Evolutionary conservation across 148 eudicot genomes (phyloP).

Genomic region (Cornus suecica): DNA sequence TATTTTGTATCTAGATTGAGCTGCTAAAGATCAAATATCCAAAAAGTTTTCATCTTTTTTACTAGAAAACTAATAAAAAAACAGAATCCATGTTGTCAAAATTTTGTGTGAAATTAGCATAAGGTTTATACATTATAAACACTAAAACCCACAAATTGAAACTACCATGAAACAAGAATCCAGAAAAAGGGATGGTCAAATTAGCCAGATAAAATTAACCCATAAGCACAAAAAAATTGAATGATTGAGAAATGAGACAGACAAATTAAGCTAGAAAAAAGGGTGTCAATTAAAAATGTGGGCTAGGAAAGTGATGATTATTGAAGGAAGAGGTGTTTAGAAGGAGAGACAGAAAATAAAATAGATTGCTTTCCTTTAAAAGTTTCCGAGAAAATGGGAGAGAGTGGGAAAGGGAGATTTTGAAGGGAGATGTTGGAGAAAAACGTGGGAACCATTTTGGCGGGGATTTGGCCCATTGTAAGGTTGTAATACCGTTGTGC

Average conservation of each 20-base stretch:
- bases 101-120: background rate
- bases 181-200: background rate
- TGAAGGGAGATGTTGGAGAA: constrained; percentile 14
- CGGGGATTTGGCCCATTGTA: constrained; percentile 5
- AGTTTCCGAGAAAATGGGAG: constrained; percentile 28
- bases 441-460: constrained; percentile 22
- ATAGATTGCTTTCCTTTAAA: background rate
- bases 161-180: background rate
- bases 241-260: background rate
- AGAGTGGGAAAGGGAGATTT: constrained; percentile 15
- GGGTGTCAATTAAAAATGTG: background rate
- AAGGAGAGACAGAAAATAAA: constrained; percentile 1
- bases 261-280: background rate
- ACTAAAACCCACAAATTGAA: constrained; percentile 17
- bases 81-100: background rate
- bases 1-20: background rate
- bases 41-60: background rate
- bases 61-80: background rate
- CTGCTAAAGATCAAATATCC: background rate
- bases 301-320: constrained; percentile 7
- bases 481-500: constrained; percentile 1
- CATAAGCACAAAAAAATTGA: background rate
- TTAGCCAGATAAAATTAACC: background rate
- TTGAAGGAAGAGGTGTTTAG: constrained; percentile 6
- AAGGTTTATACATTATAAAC: background rate